Evolutionary conservation across 208 protist species (phyloP).

Genomic region (Acanthamoeba sp.): DNA sequence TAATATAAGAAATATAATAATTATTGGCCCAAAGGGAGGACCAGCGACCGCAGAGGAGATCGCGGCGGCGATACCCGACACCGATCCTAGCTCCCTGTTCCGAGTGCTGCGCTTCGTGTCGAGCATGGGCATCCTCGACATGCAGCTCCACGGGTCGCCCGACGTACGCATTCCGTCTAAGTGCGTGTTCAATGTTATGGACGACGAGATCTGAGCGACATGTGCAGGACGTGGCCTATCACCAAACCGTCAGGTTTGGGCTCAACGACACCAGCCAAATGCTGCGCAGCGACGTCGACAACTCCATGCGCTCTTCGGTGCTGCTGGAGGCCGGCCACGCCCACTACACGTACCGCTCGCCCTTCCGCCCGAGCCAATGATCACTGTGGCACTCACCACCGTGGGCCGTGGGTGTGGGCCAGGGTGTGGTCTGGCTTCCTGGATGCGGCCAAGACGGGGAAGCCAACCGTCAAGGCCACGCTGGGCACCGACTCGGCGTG

Average conservation of each 20-base stretch:
- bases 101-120: background rate
- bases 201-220: too few species aligned
- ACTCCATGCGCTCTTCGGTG: background rate
- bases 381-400: too few species aligned
- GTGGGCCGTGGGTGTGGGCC: background rate
- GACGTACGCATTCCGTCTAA: too few species aligned
- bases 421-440: slow-evolving; percentile 2
- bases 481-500: background rate
- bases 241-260: background rate
- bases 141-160: background rate
- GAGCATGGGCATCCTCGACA: background rate
- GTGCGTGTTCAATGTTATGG: too few species aligned
- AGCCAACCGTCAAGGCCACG: background rate
- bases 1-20: background rate
- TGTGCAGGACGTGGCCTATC: slow-evolving; percentile 3
- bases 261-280: slow-evolving; percentile 1
- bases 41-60: background rate
- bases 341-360: background rate
- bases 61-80: background rate
- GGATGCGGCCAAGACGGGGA: background rate
- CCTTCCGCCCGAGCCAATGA: background rate
- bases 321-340: background rate
- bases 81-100: background rate
- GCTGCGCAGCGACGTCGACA: background rate
- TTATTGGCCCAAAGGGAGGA: too few species aligned